Base-by-base conservation (phyloP, 2,329 filamentous ascomycete genomes). In the Alternaria triticimaculans region DNA sequence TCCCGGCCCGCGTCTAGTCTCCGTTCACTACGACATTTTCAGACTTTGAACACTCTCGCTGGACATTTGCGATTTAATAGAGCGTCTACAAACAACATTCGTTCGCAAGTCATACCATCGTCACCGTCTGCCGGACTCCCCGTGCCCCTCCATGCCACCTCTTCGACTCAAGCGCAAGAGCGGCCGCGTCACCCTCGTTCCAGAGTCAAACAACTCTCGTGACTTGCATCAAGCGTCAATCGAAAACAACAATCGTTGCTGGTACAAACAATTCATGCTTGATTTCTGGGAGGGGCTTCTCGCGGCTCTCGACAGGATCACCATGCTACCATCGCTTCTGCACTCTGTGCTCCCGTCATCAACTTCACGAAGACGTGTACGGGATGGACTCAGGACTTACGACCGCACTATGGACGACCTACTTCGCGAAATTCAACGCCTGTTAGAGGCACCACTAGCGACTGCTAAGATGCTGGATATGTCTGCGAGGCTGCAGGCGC, bases 341-440 rank as follows among this genome's bases (percentile, higher is more conserved):
- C 78, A 81, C 64, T 74, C 78, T 18, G 71, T 79, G 49, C 76
- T 78, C 59, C 75, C 81, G 20, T 72, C 77, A 37, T 66, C 78
- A 50, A 72, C 73, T 43, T 70, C 76, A 21, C 72, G 75, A 53
- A 77, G 75, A 70, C 76, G 78, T 61, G 65, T 63, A 58, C 69
- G 78, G 64, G 77, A 77, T 74, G 82, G 80, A 66, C 76, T 81
- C 57, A 76, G 72, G 60, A 80, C 75, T 33, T 77, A 80, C 65
- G 78, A 82, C 44, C 80, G 82, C 65, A 83, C 79, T 74, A 83
- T 85, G 82, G 83, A 85, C 68, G 82, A 82, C 65, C 80, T 84
- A 64, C 66, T 83, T 64, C 74, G 72, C 46, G 83, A 85, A 66
- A 75, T 82, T 46, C 78, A 80, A 71, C 70, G 72, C 49, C 76